phyloP scores from a whole-genome alignment of 2,329 filamentous ascomycete genomes.

The Dissoconium aciculare region DNA sequence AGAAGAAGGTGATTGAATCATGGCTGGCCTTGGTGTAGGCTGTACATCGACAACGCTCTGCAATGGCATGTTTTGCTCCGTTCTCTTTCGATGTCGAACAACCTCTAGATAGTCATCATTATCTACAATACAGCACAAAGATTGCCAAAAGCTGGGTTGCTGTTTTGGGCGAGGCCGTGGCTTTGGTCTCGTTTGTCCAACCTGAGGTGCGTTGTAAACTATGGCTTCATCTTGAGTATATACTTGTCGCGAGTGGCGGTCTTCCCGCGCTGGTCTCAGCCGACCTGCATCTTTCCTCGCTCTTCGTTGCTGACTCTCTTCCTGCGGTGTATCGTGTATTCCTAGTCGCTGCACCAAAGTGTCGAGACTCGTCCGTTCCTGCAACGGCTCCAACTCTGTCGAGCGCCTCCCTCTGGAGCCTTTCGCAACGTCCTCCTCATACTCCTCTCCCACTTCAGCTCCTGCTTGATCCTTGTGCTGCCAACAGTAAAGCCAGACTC shows the following conservation, averaged over 20 bases:
- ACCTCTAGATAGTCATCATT: slow-evolving; percentile 33
- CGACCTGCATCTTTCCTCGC: background rate
- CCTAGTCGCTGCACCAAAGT: slow-evolving; percentile 70
- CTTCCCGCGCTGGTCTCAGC: background rate
- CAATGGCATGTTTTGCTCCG: too few relatives aligned
- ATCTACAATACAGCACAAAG: slow-evolving; percentile 28
- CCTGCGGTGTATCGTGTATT: slow-evolving; percentile 7
- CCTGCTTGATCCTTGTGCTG: slow-evolving; percentile 82
- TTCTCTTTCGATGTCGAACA: slow-evolving; percentile 26
- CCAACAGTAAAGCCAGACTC: slow-evolving; percentile 69
- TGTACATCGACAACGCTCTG: too few relatives aligned
- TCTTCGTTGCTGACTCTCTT: background rate
- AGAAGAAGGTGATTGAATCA: too few relatives aligned
- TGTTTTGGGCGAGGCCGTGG: slow-evolving; percentile 15
- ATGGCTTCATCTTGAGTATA: background rate
- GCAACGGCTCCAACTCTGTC: slow-evolving; percentile 40
- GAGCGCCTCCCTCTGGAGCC: slow-evolving; percentile 10
- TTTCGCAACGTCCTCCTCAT: slow-evolving; percentile 8
- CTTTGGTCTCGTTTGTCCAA: slow-evolving; percentile 3
- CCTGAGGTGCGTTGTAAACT: background rate
- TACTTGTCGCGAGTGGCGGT: background rate
- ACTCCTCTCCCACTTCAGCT: slow-evolving; percentile 9
- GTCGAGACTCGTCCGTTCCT: slow-evolving; percentile 65
- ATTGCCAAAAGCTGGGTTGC: slow-evolving; percentile 29
- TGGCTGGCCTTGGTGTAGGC: too few relatives aligned